Conservation (phyloP, 441 rosid genomes). For the Syzygium malaccense region DNA sequence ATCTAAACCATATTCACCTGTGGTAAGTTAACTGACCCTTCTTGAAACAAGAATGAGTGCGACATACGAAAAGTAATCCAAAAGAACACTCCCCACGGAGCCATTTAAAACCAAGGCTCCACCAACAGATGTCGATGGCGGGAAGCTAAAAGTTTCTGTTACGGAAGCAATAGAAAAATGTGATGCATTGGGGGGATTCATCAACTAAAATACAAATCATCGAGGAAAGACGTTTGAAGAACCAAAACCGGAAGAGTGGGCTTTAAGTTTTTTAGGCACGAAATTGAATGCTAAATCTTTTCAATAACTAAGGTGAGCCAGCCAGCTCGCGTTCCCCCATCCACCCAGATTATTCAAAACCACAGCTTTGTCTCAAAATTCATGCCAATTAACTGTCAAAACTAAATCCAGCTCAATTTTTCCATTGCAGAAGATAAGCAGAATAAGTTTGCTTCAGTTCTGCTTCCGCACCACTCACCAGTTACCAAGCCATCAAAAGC, state of each 20-base stretch:
- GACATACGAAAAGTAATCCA: conserved; percentile 54
- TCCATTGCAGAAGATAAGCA: not conserved
- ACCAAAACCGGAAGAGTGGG: not conserved
- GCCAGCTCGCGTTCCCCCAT: not conserved
- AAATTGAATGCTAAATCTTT: not conserved
- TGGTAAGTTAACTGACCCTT: not conserved
- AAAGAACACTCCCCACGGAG: conserved; percentile 43
- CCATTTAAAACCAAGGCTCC: conserved; percentile 44
- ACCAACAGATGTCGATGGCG: conserved; percentile 26
- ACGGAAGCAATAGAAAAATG: not conserved
- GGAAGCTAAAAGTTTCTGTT: conserved; percentile 21
- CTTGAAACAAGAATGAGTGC: not conserved
- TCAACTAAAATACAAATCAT: not conserved
- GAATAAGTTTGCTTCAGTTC: not conserved
- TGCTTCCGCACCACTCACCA: not conserved
- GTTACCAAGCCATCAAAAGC: conserved; percentile 70
- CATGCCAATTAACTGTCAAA: not conserved
- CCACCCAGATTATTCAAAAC: not conserved
- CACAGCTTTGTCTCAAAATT: not conserved
- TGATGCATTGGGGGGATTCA: not conserved
- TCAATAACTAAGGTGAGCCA: not conserved
- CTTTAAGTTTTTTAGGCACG: not conserved
- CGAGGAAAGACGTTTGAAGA: not conserved
- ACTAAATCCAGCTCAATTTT: not conserved
- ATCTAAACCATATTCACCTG: not conserved